phyloP scores from a whole-genome alignment of 1,284 basidiomycete species.

The Heterobasidion irregulare region DNA sequence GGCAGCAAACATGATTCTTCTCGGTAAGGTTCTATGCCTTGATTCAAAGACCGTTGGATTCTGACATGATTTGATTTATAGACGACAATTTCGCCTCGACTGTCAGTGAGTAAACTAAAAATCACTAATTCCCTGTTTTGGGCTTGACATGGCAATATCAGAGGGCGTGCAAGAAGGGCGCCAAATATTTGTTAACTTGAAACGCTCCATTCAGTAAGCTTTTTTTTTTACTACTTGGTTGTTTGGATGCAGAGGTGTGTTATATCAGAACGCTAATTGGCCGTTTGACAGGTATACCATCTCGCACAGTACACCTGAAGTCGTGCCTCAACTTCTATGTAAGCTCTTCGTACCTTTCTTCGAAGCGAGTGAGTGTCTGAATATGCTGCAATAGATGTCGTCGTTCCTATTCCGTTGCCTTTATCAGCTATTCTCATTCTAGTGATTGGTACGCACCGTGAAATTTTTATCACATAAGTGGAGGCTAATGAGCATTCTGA shows the following conservation, averaged over 20 bases:
- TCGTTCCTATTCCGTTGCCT: slow-evolving; percentile 59
- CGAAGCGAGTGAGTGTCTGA: no score
- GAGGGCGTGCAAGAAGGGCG: slow-evolving; percentile 63
- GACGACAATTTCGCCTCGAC: slow-evolving; percentile 60
- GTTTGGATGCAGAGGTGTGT: no score
- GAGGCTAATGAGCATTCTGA: slow-evolving; percentile 2
- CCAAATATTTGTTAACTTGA: slow-evolving; percentile 61
- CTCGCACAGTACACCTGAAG: slow-evolving; percentile 62
- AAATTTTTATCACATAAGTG: no score
- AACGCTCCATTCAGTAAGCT: slow-evolving; percentile 54
- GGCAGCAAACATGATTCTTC: slow-evolving; percentile 65
- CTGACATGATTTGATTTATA: slow-evolving; percentile 24
- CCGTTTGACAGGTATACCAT: slow-evolving; percentile 31
- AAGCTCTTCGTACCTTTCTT: background rate
- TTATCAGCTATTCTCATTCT: slow-evolving; percentile 61
- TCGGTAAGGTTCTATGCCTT: slow-evolving; percentile 28
- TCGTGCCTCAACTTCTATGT: slow-evolving; percentile 61
- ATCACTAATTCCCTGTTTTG: no score
- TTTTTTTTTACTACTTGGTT: no score
- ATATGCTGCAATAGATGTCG: slow-evolving; percentile 35
- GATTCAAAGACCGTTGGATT: background rate
- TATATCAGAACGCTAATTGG: no score
- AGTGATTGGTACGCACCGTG: slow-evolving; percentile 37
- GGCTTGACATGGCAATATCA: slow-evolving; percentile 12
- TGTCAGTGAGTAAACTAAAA: slow-evolving; percentile 43